Percentiles rank a stretch among this genome's conserved stretches.
These are phyloP conservation scores for Planoprotostelium fungivorum DNA, from an alignment of 78 protist genomes.

Conservation along the genomic window DNA sequence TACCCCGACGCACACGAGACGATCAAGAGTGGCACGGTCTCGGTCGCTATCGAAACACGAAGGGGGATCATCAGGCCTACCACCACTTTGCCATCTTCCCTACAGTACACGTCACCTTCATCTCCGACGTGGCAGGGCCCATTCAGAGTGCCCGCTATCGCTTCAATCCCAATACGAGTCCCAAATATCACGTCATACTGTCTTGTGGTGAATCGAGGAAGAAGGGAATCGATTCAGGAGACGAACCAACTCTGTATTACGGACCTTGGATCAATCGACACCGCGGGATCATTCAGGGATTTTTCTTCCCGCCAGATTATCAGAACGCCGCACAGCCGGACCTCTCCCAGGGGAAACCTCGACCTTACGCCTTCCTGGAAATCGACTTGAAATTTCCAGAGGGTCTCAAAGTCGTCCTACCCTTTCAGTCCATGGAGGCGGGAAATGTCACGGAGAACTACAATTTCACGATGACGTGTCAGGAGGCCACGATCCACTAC, in stretches of 20 bases:
- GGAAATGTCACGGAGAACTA: not conserved
- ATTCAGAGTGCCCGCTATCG: not conserved
- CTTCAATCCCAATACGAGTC: not conserved
- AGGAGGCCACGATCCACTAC: not conserved
- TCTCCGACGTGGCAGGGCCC: not conserved
- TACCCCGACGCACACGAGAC: not conserved
- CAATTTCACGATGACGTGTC: not conserved
- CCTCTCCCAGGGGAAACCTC: not conserved
- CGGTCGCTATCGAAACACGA: not conserved
- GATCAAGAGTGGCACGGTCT: not conserved
- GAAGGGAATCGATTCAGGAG: not conserved
- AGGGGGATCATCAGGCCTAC: not conserved
- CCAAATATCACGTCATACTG: not conserved
- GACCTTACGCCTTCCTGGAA: not conserved
- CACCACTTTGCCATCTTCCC: not conserved
- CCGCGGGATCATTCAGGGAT: not conserved
- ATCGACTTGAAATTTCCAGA: not conserved
- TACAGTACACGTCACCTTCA: not conserved
- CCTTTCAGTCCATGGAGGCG: not conserved
- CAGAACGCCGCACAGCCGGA: not conserved
- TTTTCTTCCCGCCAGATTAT: not conserved
- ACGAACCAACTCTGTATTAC: not conserved
- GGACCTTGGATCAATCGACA: not conserved
- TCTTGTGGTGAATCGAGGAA: not conserved
- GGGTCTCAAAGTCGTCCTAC: not conserved